Percentiles rank a stretch among this genome's conserved stretches.
These are phyloP conservation scores for Madurella fahalii DNA, from an alignment of 2,329 filamentous ascomycete genomes.

Conservation along the genomic window DNA sequence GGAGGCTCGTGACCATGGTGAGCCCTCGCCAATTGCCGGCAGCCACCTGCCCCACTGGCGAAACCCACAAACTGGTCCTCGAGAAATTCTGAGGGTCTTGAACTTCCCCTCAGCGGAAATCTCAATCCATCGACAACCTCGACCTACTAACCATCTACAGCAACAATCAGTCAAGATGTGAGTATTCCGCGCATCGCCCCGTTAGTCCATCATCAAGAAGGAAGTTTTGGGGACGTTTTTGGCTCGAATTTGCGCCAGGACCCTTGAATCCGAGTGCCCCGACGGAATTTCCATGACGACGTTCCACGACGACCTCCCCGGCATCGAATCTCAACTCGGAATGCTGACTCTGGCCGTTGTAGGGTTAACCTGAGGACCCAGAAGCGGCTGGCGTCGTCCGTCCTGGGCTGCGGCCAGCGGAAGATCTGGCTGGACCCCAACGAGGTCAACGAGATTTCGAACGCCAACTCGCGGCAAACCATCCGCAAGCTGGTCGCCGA, in stretches of 20 bases:
- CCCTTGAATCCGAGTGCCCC: neutral
- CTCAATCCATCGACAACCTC: constrained; percentile 29
- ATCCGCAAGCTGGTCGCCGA: constrained; percentile 99
- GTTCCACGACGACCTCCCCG: constrained; percentile 9
- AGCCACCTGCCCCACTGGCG: constrained; percentile 20
- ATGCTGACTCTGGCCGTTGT: constrained; percentile 31
- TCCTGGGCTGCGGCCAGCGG: constrained; percentile 98
- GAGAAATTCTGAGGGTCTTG: constrained; percentile 29
- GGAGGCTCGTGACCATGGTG: constrained; percentile 18
- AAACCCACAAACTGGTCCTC: constrained; percentile 31
- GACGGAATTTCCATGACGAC: constrained; percentile 9
- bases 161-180: constrained; percentile 39
- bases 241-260: constrained; percentile 10
- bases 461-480: constrained; percentile 99
- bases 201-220: constrained; percentile 5
- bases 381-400: constrained; percentile 98
- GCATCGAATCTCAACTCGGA: constrained; percentile 4
- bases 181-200: constrained; percentile 26
- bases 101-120: constrained; percentile 32
- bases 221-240: constrained; percentile 13
- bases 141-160: constrained; percentile 36
- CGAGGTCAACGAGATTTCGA: constrained; percentile 98
- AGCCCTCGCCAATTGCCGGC: constrained; percentile 28
- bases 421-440: constrained; percentile 99
- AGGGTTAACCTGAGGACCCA: constrained; percentile 99